Percentiles rank a stretch among this genome's conserved stretches.
These are phyloP conservation scores for Rhodotorula sp. DNA, from an alignment of 1,284 basidiomycete genomes.

Conservation along the genomic window DNA sequence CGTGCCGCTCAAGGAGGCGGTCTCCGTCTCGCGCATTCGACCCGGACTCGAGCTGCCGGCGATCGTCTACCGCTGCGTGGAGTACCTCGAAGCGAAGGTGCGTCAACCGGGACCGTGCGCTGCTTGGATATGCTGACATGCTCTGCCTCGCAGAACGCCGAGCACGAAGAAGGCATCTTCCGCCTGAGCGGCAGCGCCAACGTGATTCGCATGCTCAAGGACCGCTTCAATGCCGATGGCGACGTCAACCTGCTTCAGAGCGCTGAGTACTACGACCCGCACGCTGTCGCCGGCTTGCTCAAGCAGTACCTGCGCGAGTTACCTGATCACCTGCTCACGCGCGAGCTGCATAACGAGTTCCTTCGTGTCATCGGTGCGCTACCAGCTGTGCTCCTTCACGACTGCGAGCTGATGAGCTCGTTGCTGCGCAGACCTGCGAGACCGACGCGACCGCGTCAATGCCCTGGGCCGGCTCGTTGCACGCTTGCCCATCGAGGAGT, in stretches of 20 bases:
- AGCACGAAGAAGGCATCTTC: conserved; percentile 97
- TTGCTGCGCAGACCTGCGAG: conserved; percentile 66
- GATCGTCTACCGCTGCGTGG: conserved; percentile 81
- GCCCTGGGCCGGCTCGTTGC: conserved; percentile 85
- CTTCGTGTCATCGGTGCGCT: conserved; percentile 82
- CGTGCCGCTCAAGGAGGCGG: conserved; percentile 79
- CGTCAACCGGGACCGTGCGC: background rate
- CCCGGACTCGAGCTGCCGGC: conserved; percentile 76
- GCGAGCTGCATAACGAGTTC: conserved; percentile 83
- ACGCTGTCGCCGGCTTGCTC: conserved; percentile 84
- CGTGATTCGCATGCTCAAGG: conserved; percentile 62
- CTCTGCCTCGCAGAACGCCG: conserved; percentile 63
- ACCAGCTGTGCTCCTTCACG: conserved; percentile 47
- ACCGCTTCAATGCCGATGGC: conserved; percentile 89
- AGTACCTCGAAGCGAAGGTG: conserved; percentile 51
- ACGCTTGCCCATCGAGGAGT: conserved; percentile 85
- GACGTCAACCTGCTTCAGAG: conserved; percentile 81
- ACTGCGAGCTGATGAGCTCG: too few species aligned
- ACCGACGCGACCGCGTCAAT: conserved; percentile 79
- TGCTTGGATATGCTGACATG: background rate
- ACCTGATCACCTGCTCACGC: conserved; percentile 85
- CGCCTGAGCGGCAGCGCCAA: conserved; percentile 81
- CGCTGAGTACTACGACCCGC: conserved; percentile 91
- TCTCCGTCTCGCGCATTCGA: conserved; percentile 78
- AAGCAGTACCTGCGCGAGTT: conserved; percentile 88